A percentile compares a stretch with the other conserved stretches of the same genome.
phyloP scores from a whole-genome alignment of 2,329 filamentous ascomycete genomes.

The Cucurbitaria berberidis region DNA sequence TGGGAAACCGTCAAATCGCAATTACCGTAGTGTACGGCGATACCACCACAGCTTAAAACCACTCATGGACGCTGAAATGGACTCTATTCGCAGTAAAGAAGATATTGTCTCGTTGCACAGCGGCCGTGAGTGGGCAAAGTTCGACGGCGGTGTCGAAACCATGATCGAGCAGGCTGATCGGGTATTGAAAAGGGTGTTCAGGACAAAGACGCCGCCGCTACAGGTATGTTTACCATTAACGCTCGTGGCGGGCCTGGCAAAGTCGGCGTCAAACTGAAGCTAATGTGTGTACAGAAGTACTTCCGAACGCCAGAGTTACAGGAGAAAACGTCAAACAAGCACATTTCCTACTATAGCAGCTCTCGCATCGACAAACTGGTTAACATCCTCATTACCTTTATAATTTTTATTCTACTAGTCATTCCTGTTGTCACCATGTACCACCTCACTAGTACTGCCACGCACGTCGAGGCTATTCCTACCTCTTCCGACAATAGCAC shows the following conservation, averaged over 20 bases:
- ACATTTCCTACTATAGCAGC: slow-evolving; percentile 47
- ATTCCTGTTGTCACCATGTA: slow-evolving; percentile 52
- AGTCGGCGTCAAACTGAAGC: no score
- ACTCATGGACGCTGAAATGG: slow-evolving; percentile 43
- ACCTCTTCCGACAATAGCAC: slow-evolving; percentile 4
- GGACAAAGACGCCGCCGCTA: slow-evolving; percentile 29
- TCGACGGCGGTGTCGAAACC: slow-evolving; percentile 50
- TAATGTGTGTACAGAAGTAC: slow-evolving; percentile 30
- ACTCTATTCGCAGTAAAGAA: slow-evolving; percentile 50
- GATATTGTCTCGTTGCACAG: slow-evolving; percentile 49
- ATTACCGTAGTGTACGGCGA: slow-evolving; percentile 48
- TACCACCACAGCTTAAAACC: slow-evolving; percentile 48
- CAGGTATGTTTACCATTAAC: slow-evolving; percentile 18
- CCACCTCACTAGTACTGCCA: slow-evolving; percentile 37
- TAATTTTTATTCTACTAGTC: slow-evolving; percentile 52
- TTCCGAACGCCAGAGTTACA: slow-evolving; percentile 50
- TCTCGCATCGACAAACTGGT: slow-evolving; percentile 49
- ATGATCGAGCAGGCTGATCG: slow-evolving; percentile 37
- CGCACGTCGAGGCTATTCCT: background rate
- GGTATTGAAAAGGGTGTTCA: slow-evolving; percentile 29
- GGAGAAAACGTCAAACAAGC: slow-evolving; percentile 43
- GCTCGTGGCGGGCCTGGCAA: background rate
- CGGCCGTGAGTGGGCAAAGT: slow-evolving; percentile 51
- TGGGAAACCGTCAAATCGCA: slow-evolving; percentile 48
- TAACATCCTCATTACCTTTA: slow-evolving; percentile 51